Conservation (phyloP, 805 yeast genomes). For the Priceomyces melissophilus region DNA sequence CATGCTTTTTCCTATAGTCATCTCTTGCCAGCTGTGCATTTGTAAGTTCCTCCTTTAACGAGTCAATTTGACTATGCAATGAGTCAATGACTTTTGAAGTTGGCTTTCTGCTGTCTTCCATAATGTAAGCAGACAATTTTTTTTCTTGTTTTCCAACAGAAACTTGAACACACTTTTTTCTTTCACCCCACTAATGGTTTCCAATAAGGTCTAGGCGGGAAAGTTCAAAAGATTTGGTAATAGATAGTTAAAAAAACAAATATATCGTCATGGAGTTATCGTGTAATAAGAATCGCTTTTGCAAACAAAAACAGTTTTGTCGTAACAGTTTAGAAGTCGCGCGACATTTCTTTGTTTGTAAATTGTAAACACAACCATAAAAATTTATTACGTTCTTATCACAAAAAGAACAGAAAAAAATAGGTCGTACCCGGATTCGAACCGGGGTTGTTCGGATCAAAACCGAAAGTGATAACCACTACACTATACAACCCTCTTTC, state of each 20-base stretch:
- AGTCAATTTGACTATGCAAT: constrained; percentile 45
- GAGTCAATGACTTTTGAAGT: constrained; percentile 47
- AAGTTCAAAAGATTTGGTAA: constrained; percentile 1
- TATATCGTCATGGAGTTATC: constrained; percentile 1
- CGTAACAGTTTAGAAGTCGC: neutral
- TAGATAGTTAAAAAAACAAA: constrained; percentile 1
- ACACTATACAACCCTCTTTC: constrained; percentile 54
- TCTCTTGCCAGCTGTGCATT: constrained; percentile 34
- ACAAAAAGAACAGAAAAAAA: constrained; percentile 10
- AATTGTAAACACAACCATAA: constrained; percentile 3
- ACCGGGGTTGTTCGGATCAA: constrained; percentile 81
- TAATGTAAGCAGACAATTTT: neutral
- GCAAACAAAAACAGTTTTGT: constrained; percentile 5
- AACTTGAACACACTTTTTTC: neutral
- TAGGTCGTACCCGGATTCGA: constrained; percentile 83
- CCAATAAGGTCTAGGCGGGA: neutral
- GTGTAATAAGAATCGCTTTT: constrained; percentile 2
- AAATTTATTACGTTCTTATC: neutral
- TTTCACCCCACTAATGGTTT: neutral
- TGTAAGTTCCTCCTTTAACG: constrained; percentile 44
- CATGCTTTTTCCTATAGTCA: constrained; percentile 53
- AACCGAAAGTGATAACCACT: constrained; percentile 81
- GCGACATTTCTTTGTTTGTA: constrained; percentile 1
- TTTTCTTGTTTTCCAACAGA: no score
- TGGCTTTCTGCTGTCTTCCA: constrained; percentile 21